Conservation (phyloP, 179 eudicot genomes). For the Gypsophila paniculata region DNA sequence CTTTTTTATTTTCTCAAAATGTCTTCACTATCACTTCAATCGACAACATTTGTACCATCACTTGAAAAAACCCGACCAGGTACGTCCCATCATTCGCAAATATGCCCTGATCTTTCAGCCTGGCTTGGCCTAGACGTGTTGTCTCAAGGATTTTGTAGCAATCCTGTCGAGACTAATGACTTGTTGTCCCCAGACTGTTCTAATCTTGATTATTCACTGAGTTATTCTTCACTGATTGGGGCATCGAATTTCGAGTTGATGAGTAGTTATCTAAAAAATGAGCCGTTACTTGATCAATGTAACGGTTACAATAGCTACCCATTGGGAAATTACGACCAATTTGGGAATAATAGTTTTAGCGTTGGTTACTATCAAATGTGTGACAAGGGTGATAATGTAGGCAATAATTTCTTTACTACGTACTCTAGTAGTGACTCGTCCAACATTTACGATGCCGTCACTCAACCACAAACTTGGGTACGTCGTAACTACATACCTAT, state of each 20-base stretch:
- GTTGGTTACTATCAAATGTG: conserved; percentile 8
- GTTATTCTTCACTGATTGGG: neutral
- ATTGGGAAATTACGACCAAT: neutral
- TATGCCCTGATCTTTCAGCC: conserved; percentile 14
- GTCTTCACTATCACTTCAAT: conserved; percentile 18
- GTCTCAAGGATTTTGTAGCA: neutral
- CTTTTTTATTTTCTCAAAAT: conserved; percentile 10
- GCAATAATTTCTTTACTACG: conserved; percentile 3
- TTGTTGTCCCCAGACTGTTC: neutral
- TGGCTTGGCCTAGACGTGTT: conserved; percentile 18
- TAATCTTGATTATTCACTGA: neutral
- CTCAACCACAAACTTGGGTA: conserved; percentile 23
- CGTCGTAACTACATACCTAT: neutral
- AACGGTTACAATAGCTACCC: neutral
- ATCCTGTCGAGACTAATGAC: neutral
- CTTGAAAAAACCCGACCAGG: conserved; percentile 3
- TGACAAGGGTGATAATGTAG: neutral
- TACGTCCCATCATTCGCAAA: neutral
- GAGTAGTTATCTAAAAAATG: neutral
- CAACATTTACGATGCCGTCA: conserved; percentile 7
- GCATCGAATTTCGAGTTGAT: neutral
- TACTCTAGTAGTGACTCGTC: conserved; percentile 5
- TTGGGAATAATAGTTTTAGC: neutral
- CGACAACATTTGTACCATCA: conserved; percentile 4
- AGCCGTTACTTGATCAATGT: neutral